Conservation (phyloP, 306 rosid species). For the Prunus padus region DNA sequence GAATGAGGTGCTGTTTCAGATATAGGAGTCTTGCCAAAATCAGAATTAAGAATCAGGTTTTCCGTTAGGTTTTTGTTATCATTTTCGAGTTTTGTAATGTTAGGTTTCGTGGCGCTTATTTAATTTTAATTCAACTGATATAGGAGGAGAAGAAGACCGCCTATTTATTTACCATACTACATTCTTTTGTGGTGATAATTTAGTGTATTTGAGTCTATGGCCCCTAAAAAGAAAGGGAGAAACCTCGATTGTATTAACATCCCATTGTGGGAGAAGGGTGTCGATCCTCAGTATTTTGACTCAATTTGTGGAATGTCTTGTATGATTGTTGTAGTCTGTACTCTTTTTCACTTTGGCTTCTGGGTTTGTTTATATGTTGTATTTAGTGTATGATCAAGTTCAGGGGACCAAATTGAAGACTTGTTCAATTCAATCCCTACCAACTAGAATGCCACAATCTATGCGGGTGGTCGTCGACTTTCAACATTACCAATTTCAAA, state of each 20-base stretch:
- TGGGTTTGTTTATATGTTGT: no score
- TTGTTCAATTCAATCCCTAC: background rate
- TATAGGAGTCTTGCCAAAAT: constrained; percentile 4
- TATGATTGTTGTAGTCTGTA: background rate
- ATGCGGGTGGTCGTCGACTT: no score
- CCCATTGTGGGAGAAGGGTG: background rate
- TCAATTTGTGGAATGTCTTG: background rate
- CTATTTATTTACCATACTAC: background rate
- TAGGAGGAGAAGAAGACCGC: background rate
- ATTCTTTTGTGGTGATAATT: background rate
- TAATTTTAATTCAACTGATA: background rate
- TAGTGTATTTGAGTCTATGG: background rate
- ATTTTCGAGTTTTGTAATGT: background rate
- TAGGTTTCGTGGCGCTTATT: no score
- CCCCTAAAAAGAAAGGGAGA: no score
- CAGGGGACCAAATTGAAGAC: background rate
- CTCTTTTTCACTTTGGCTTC: no score
- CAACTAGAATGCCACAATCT: no score
- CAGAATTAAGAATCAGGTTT: background rate
- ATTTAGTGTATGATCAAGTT: no score
- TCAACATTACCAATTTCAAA: no score
- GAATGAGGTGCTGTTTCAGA: constrained; percentile 12
- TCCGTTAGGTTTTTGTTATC: background rate
- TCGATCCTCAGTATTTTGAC: background rate
- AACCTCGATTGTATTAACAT: background rate